Evolutionary conservation across 2,329 filamentous ascomycete genomes (phyloP).

Genomic region (Penicillium fuscoglaucum): DNA sequence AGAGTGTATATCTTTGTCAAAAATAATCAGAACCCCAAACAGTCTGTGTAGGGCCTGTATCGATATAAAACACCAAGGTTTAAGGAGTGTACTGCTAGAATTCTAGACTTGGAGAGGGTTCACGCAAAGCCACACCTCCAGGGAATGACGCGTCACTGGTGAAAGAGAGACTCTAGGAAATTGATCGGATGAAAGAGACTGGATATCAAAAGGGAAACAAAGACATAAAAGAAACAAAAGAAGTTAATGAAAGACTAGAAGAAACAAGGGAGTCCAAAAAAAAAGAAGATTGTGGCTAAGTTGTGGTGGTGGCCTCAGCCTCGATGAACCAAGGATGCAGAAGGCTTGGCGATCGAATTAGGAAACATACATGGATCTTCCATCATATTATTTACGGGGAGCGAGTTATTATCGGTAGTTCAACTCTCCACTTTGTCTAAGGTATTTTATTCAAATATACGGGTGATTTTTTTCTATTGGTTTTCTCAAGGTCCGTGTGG

Average conservation of each 20-base stretch:
- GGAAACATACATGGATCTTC: background rate
- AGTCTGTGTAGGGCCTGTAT: background rate
- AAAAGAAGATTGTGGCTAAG: constrained; percentile 14
- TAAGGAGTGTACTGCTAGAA: constrained; percentile 5
- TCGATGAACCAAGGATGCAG: constrained; percentile 9
- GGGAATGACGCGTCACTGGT: constrained; percentile 14
- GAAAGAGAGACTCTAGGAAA: constrained; percentile 14
- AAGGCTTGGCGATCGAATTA: constrained; percentile 15
- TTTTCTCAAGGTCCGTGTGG: background rate
- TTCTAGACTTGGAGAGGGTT: constrained; percentile 2
- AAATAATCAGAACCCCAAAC: background rate
- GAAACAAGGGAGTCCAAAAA: background rate
- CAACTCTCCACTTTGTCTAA: background rate
- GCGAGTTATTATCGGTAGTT: background rate
- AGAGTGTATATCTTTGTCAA: background rate
- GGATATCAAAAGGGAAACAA: background rate
- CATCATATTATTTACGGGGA: background rate
- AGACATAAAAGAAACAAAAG: constrained; percentile 7
- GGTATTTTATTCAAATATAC: background rate
- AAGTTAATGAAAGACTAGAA: constrained; percentile 19
- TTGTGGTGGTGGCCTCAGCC: constrained; percentile 10
- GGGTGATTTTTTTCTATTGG: background rate
- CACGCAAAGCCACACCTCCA: constrained; percentile 17
- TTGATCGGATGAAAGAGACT: constrained; percentile 11
- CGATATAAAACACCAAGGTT: constrained; percentile 10